Conservation (phyloP, 2,329 filamentous ascomycete genomes). For the Graphilbum fragrans region DNA sequence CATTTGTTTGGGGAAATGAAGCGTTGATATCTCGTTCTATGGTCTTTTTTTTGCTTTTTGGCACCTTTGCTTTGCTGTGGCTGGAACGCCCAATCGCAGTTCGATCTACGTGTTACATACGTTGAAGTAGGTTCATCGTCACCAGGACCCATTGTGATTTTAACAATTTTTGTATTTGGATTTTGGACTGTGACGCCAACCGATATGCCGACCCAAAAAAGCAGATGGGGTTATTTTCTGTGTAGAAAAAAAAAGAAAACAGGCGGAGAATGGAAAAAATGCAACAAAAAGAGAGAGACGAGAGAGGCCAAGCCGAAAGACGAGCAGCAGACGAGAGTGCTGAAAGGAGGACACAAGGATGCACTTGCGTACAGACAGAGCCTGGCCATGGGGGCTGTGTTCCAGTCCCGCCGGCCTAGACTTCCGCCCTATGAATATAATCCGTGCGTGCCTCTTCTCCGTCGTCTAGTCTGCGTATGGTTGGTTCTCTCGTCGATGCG, state of each 20-base stretch:
- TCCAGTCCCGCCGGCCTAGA: too few relatives aligned
- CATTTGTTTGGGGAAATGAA: not conserved
- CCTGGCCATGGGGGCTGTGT: too few relatives aligned
- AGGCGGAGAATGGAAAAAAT: not conserved
- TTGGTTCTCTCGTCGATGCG: too few relatives aligned
- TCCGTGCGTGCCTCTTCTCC: too few relatives aligned
- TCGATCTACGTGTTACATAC: too few relatives aligned
- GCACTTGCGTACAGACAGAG: too few relatives aligned
- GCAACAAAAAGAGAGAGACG: not conserved
- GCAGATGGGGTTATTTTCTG: not conserved
- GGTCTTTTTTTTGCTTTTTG: constrained; percentile 1
- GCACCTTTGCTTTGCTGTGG: not conserved
- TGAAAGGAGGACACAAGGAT: not conserved
- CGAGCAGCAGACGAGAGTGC: not conserved
- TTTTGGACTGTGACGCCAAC: constrained; percentile 5
- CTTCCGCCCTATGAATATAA: too few relatives aligned
- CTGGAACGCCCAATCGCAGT: too few relatives aligned
- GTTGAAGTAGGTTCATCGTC: too few relatives aligned
- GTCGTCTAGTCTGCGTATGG: too few relatives aligned
- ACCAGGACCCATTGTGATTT: not conserved
- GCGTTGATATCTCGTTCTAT: not conserved
- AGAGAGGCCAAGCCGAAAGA: not conserved
- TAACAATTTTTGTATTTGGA: constrained; percentile 1
- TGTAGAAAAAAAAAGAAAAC: constrained; percentile 2
- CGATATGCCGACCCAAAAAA: constrained; percentile 12